Base-by-base conservation (phyloP, 352 stramenopile species). In the Pythium rishiriense region DNA sequence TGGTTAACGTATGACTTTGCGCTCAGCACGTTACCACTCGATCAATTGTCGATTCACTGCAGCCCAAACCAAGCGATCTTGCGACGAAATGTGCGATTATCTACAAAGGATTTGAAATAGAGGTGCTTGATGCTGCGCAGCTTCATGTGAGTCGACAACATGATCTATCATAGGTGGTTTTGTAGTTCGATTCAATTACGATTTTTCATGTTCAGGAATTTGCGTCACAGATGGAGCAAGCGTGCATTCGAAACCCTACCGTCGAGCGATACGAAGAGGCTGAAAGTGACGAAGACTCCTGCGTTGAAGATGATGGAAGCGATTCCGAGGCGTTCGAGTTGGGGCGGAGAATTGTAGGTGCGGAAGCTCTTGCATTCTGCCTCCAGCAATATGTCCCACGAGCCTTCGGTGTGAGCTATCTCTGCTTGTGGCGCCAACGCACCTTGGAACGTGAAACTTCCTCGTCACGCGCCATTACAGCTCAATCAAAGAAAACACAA, bases 211-310 rank as follows among this genome's bases (percentile, higher is more conserved):
- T 9, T 25, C 46, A 87, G 79, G 51, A 47, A 9, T 57, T 83
- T n/a, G 81, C 70, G 28, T 25, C 26, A 29, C 52, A 81, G 47
- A 83, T 88, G 79, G 64, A 81, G 21, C 11, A 68, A 5, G 66
- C 75, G 26, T 59, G 62, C 28, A 45, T 68, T n/a, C 51, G 37
- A 8, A 55, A 12, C 19, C 21, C 29, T 19, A 15, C 60, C 43
- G 28, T 3, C 10, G 9, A 19, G 11, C 39, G 31, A 35, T 7
- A 29, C n/a, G 17, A 14, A 31, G 37, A 33, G 2, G 25, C 26
- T 3, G 37, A 50, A 11, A 28, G n/a, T 15, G 33, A 9, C 10
- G 21, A 52, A 9, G 48, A 53, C 3, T 12, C 15, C 8, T 28
- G 14, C 15, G 12, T 54, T 1, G 39, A 58, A 11, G 39, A 59